These are phyloP conservation scores for Nemania bipapillata DNA, from an alignment of 2,329 filamentous ascomycete species.

Conservation along the genomic window DNA sequence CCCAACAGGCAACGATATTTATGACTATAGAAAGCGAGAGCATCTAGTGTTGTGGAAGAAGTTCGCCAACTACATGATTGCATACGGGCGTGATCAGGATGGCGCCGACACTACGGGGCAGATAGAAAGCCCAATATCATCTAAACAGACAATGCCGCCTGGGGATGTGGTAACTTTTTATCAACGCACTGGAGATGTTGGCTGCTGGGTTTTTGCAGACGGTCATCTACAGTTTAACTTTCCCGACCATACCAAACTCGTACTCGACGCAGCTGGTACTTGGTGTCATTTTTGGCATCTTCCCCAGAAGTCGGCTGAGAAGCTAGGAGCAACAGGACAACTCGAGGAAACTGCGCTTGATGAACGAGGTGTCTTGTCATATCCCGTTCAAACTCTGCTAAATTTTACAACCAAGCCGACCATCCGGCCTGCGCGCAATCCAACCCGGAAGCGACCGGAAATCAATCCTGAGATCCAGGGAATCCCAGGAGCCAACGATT, in stretches of 20 bases:
- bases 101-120: conserved; percentile 60
- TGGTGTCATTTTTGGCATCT: conserved; percentile 83
- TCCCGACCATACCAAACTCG: conserved; percentile 86
- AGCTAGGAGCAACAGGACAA: conserved; percentile 72
- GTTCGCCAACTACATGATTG: conserved; percentile 79
- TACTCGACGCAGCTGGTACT: conserved; percentile 77
- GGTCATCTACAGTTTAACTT: conserved; percentile 89
- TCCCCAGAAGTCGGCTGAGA: conserved; percentile 73
- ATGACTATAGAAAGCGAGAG: conserved; percentile 73
- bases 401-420: conserved; percentile 68
- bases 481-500: conserved; percentile 76
- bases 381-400: conserved; percentile 77
- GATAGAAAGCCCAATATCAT: conserved; percentile 55
- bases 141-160: conserved; percentile 57
- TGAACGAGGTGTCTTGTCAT: conserved; percentile 75
- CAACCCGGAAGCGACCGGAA: conserved; percentile 65
- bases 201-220: conserved; percentile 83
- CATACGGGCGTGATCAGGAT: conserved; percentile 77
- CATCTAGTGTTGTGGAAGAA: conserved; percentile 77
- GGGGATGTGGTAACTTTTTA: conserved; percentile 79
- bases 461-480: conserved; percentile 70
- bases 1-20: conserved; percentile 70
- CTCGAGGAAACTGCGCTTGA: conserved; percentile 76
- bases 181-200: conserved; percentile 81
- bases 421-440: conserved; percentile 57